These are phyloP conservation scores for Microbotryomycetes sp. DNA, from an alignment of 1,284 basidiomycete species.

Conservation along the genomic window DNA sequence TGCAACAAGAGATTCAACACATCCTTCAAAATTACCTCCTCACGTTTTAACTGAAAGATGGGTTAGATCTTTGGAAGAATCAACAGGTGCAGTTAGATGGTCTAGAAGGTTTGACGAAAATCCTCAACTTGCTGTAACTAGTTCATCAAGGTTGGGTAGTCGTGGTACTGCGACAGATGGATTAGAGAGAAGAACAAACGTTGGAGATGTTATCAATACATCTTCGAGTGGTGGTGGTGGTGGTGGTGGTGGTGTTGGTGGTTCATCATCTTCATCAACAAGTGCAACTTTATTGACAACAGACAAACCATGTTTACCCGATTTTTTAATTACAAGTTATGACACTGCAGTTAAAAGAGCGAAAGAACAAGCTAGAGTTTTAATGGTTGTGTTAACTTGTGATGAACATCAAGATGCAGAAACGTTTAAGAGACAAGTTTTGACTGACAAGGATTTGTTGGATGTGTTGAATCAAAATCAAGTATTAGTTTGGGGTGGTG, in stretches of 20 bases:
- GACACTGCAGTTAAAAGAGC: slow-evolving; percentile 67
- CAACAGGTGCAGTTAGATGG: slow-evolving; percentile 60
- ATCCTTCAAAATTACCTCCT: slow-evolving; percentile 39
- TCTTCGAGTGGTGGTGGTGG: too few relatives aligned
- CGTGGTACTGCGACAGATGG: too few relatives aligned
- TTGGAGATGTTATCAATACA: too few relatives aligned
- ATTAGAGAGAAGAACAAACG: too few relatives aligned
- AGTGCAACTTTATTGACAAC: background rate
- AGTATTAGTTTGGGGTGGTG: slow-evolving; percentile 76
- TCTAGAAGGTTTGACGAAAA: background rate
- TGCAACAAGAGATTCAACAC: background rate
- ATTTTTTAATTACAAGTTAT: slow-evolving; percentile 71
- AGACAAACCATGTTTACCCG: slow-evolving; percentile 5
- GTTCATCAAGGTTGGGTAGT: too few relatives aligned
- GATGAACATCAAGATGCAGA: slow-evolving; percentile 82
- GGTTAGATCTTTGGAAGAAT: slow-evolving; percentile 68
- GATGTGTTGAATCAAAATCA: slow-evolving; percentile 59
- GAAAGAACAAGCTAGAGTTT: slow-evolving; percentile 64
- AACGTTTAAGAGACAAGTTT: slow-evolving; percentile 73
- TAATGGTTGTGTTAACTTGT: slow-evolving; percentile 77
- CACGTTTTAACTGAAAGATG: slow-evolving; percentile 59
- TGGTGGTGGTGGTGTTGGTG: too few relatives aligned
- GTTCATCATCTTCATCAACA: background rate
- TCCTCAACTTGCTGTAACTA: too few relatives aligned
- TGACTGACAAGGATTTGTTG: slow-evolving; percentile 66